Percentiles rank a stretch among this genome's conserved stretches.
phyloP scores from a whole-genome alignment of 2,329 filamentous ascomycete genomes.

The Colletotrichum tropicale region DNA sequence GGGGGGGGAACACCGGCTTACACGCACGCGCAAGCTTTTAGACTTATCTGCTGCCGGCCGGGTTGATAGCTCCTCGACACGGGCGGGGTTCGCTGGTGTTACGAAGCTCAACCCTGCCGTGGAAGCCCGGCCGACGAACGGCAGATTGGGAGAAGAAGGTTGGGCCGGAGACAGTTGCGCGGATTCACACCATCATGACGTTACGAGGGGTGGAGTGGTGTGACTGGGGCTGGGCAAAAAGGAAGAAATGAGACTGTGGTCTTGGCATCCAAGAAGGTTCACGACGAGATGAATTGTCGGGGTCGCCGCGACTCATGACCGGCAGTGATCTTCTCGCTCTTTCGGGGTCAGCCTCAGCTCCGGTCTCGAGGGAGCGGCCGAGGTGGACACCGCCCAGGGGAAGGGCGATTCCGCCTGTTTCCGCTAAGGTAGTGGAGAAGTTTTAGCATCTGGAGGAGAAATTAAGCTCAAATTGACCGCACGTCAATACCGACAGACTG shows the following conservation, averaged over 20 bases:
- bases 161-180: neutral
- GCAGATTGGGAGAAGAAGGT: neutral
- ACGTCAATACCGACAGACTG: neutral
- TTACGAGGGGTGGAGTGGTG: neutral
- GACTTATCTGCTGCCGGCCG: neutral
- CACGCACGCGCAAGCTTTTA: neutral
- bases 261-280: neutral
- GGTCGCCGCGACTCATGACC: constrained; percentile 10
- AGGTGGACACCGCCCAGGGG: neutral
- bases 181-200: neutral
- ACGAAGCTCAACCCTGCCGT: neutral
- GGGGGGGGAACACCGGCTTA: neutral
- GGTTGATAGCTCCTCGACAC: neutral
- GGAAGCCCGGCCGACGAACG: neutral
- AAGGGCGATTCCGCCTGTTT: neutral
- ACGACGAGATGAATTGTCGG: neutral
- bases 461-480: constrained; percentile 1
- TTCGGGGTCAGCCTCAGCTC: neutral
- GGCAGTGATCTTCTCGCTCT: neutral
- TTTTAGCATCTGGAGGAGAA: neutral
- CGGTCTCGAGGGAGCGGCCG: neutral
- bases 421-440: neutral
- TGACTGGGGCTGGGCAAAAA: neutral
- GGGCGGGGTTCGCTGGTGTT: neutral
- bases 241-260: neutral